These are phyloP conservation scores for Dendrobium huoshanense DNA, from an alignment of 106 monocot genomes.

Conservation along the genomic window DNA sequence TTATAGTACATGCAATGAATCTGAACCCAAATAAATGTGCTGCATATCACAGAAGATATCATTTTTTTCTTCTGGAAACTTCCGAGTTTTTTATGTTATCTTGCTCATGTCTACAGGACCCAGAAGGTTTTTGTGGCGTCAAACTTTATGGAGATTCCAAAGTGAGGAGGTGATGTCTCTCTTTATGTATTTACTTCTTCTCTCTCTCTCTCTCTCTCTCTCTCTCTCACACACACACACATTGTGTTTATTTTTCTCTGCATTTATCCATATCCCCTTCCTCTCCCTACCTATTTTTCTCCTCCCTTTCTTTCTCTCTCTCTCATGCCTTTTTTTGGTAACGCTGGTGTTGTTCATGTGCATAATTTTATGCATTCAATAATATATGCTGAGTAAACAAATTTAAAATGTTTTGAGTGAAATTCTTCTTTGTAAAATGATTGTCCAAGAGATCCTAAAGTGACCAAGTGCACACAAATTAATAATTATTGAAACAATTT, in stretches of 20 bases:
- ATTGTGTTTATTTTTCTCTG: neutral
- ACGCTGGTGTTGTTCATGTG: neutral
- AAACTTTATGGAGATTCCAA: slow-evolving; percentile 24
- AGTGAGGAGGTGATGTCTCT: slow-evolving; percentile 22
- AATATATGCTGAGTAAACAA: neutral
- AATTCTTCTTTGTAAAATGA: neutral
- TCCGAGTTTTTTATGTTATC: neutral
- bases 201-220: neutral
- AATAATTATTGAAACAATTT: neutral
- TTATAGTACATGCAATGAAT: neutral
- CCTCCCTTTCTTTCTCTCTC: neutral
- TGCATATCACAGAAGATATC: neutral
- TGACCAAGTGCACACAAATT: neutral
- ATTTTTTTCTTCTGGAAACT: neutral
- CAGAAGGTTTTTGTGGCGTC: slow-evolving; percentile 22
- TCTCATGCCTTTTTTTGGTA: neutral
- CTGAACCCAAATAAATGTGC: neutral
- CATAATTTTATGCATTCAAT: neutral
- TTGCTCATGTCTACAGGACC: slow-evolving; percentile 16
- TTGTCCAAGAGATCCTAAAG: neutral
- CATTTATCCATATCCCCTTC: neutral
- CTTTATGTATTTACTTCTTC: neutral
- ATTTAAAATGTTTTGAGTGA: too few species aligned
- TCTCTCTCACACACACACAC: neutral
- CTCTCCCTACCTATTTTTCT: neutral